phyloP scores from a whole-genome alignment of 2,329 filamentous ascomycete species.

The Microascus cirrosus region DNA sequence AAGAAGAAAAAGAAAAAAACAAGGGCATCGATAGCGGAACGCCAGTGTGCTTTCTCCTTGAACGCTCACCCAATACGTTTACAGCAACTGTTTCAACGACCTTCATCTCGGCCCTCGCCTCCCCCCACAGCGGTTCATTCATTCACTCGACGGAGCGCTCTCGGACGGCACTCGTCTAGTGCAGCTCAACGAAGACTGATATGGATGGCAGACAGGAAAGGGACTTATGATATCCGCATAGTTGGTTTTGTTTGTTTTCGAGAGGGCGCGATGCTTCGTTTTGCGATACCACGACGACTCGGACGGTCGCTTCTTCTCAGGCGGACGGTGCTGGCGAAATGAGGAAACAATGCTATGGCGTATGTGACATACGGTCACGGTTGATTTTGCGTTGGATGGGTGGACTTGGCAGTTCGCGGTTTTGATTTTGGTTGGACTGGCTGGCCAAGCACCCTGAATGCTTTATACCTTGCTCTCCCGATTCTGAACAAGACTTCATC shows the following conservation, averaged over 20 bases:
- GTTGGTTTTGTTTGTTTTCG: neutral
- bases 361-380: neutral
- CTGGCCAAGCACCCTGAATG: neutral
- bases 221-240: neutral
- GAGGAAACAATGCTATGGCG: neutral
- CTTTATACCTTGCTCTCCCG: neutral
- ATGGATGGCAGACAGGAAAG: neutral
- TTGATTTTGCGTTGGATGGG: neutral
- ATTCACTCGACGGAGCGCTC: neutral
- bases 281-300: neutral
- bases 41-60: neutral
- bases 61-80: neutral
- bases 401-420: neutral
- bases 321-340: neutral
- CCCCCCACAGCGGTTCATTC: neutral
- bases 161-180: neutral
- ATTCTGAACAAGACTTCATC: neutral
- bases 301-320: neutral
- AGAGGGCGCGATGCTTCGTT: neutral
- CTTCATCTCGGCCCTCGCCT: neutral
- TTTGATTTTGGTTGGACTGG: neutral
- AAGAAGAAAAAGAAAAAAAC: neutral
- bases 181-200: neutral
- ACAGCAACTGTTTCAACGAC: neutral
- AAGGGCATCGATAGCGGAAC: neutral